Base-by-base conservation (phyloP, 441 rosid species). In the Gossypium trilobum region DNA sequence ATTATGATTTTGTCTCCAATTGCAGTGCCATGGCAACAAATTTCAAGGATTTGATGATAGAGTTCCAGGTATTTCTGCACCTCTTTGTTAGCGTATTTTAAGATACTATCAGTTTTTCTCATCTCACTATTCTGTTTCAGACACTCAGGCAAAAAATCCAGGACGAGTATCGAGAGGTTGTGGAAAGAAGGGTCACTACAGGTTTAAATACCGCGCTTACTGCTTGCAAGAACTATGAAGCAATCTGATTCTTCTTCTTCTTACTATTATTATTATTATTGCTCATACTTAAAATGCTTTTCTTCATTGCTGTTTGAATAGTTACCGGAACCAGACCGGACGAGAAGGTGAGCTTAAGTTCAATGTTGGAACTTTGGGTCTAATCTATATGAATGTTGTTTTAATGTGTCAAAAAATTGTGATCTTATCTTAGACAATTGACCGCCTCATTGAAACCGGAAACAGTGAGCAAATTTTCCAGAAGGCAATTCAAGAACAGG, bases 391-490 rank as follows among this genome's bases (percentile, higher is more conserved):
- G 65, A 72, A 75, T 70, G 23, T 44, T 17, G 9, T 72, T 71
- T 33, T 83, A 78, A 82, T 44, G 73, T 64, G 62, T 14, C 7
- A 56, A 68, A 7, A 52, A 33, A 33, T 33, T 66, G 50, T 29
- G 23, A 71, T 42, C 3, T 23, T 68, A 50, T 78, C 31, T 51
- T 80, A 91, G 98, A 93, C 90, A 51, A 91, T 93, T 68, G 97
- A 93, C 76, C 79, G 77, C 82, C 80, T 91, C 79, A 91, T 93
- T 46, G 97, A 93, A 83, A 93, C 97, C 55, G 98, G 97, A 78
- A 88, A 90, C 69, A 92, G 94, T 5, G 98, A 93, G 81, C 97
- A 91, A 83, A 88, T 91, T 77, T 91, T 93, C 82, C 92, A 90
- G 72, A 88, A 87, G 75, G 98, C 98, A 36, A 87, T 93, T 75